phyloP scores from a whole-genome alignment of 441 rosid genomes.

The Pelargonium myrrhifolium region DNA sequence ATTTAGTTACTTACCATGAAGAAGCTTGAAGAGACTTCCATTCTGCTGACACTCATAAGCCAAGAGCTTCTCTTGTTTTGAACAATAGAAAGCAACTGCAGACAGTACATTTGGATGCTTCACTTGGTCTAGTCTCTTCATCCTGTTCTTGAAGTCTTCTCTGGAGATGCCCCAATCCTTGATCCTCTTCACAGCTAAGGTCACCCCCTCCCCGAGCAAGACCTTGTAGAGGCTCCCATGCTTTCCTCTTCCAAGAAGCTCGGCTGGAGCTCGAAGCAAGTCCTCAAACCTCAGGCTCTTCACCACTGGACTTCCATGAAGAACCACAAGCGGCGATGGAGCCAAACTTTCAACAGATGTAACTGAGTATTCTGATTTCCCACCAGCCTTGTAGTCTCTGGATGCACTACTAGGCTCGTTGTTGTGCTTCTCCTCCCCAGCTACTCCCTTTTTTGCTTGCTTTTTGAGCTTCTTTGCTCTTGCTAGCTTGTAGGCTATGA shows the following conservation, averaged over 20 bases:
- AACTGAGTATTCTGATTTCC: slow-evolving; percentile 40
- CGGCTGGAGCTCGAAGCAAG: slow-evolving; percentile 55
- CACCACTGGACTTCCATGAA: slow-evolving; percentile 25
- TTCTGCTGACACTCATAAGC: slow-evolving; percentile 44
- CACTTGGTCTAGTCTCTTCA: slow-evolving; percentile 34
- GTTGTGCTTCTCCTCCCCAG: slow-evolving; percentile 5
- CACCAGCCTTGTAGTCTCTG: slow-evolving; percentile 21
- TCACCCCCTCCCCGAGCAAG: slow-evolving; percentile 25
- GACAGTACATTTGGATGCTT: slow-evolving; percentile 41
- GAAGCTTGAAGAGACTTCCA: slow-evolving; percentile 46
- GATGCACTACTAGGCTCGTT: slow-evolving; percentile 18
- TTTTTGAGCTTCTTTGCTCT: slow-evolving; percentile 17
- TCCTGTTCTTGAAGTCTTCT: slow-evolving; percentile 37
- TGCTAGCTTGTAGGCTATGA: slow-evolving; percentile 23
- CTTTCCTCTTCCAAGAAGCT: slow-evolving; percentile 48
- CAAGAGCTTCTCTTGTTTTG: slow-evolving; percentile 52
- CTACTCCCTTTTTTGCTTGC: slow-evolving; percentile 11
- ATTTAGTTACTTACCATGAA: slow-evolving; percentile 33
- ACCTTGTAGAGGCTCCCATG: slow-evolving; percentile 59
- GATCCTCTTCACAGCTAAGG: slow-evolving; percentile 48
- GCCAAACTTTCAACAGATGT: slow-evolving; percentile 28
- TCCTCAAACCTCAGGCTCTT: slow-evolving; percentile 42
- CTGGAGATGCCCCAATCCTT: slow-evolving; percentile 30
- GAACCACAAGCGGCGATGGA: slow-evolving; percentile 35
- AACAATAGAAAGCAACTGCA: slow-evolving; percentile 44